phyloP scores from a whole-genome alignment of 2,329 filamentous ascomycete species.

The Fusarium decemcellulare region DNA sequence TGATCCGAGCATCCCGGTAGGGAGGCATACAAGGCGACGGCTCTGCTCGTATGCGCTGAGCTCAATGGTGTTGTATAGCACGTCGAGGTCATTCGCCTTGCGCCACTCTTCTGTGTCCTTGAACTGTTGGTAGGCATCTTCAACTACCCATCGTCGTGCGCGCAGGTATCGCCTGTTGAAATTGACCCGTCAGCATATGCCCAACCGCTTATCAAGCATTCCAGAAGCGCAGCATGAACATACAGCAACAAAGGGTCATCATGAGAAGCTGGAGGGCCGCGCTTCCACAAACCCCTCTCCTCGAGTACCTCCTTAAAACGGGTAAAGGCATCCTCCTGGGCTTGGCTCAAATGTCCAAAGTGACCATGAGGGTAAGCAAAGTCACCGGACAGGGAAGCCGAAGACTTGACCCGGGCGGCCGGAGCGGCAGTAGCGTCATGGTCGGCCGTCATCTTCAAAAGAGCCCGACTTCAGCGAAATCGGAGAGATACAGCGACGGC shows the following conservation, averaged over 20 bases:
- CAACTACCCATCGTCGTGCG: constrained; percentile 83
- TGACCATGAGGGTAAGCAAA: constrained; percentile 82
- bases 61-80: constrained; percentile 89
- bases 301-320: constrained; percentile 80
- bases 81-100: constrained; percentile 81
- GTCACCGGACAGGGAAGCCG: constrained; percentile 51
- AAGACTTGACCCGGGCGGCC: constrained; percentile 48
- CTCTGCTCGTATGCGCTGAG: constrained; percentile 87
- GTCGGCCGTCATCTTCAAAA: constrained; percentile 45
- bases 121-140: constrained; percentile 87
- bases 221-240: constrained; percentile 46
- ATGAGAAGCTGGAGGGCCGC: constrained; percentile 71
- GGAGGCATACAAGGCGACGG: constrained; percentile 73
- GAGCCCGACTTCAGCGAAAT: constrained; percentile 4
- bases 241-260: constrained; percentile 82
- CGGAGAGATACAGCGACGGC: background rate
- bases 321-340: constrained; percentile 76
- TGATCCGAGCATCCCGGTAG: background rate
- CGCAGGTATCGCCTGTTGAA: constrained; percentile 83
- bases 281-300: constrained; percentile 75
- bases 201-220: constrained; percentile 13
- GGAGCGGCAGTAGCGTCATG: constrained; percentile 43
- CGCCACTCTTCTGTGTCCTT: constrained; percentile 92
- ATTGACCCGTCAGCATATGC: constrained; percentile 25
- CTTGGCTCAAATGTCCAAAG: constrained; percentile 79